These are phyloP conservation scores for Talinum fruticosum DNA, from an alignment of 148 eudicot species.

Conservation along the genomic window DNA sequence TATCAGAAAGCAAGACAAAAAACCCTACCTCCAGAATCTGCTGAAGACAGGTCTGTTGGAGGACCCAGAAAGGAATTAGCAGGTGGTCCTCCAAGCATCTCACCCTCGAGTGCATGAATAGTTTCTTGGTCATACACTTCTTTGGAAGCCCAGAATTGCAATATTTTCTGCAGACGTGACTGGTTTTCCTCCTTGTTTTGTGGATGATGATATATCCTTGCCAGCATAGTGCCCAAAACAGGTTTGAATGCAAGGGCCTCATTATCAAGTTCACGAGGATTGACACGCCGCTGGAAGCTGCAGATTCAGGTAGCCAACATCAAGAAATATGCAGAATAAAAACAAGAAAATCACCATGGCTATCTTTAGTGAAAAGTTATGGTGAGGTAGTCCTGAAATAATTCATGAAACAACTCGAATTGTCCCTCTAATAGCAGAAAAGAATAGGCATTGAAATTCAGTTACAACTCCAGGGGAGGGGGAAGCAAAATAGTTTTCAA, in stretches of 20 bases:
- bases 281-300: constrained; percentile 91
- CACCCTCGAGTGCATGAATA: constrained; percentile 67
- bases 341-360: not conserved
- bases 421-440: not conserved
- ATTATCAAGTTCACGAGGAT: constrained; percentile 82
- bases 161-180: constrained; percentile 77
- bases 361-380: not conserved
- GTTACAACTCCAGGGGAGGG: not conserved
- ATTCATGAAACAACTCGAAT: too few relatives aligned
- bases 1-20: not conserved
- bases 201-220: constrained; percentile 87
- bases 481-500: not conserved
- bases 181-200: constrained; percentile 91
- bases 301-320: constrained; percentile 22
- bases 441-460: too few relatives aligned
- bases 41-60: constrained; percentile 47
- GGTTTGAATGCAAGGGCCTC: constrained; percentile 98
- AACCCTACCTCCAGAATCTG: constrained; percentile 45
- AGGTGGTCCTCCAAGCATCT: constrained; percentile 77
- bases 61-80: constrained; percentile 44
- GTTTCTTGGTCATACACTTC: constrained; percentile 94
- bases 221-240: constrained; percentile 85
- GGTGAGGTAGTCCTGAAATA: not conserved
- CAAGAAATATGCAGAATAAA: not conserved
- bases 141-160: constrained; percentile 96